Evolutionary conservation across 805 yeast species (phyloP).

Genomic region (Ogataea pini): DNA sequence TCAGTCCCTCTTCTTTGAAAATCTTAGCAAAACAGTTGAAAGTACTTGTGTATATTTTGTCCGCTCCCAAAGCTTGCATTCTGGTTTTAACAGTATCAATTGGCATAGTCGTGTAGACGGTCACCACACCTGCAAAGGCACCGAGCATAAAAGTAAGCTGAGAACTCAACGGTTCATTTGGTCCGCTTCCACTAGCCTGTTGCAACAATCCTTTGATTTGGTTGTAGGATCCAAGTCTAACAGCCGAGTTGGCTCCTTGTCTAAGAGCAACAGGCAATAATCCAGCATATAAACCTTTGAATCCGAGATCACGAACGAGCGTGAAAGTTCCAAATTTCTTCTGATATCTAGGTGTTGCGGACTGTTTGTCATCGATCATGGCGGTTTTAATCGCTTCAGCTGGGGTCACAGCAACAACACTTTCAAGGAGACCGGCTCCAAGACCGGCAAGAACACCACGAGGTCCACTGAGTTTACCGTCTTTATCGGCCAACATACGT

Average conservation of each 20-base stretch:
- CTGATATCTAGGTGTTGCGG: slow-evolving; percentile 75
- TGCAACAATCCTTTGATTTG: slow-evolving; percentile 80
- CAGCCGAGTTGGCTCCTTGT: slow-evolving; percentile 95
- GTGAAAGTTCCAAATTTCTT: slow-evolving; percentile 64
- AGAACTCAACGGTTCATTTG: slow-evolving; percentile 73
- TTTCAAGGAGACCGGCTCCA: slow-evolving; percentile 93
- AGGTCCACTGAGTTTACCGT: slow-evolving; percentile 86
- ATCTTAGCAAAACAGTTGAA: slow-evolving; percentile 78
- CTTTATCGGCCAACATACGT: slow-evolving; percentile 69
- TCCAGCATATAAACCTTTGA: slow-evolving; percentile 85
- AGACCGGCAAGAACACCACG: slow-evolving; percentile 95
- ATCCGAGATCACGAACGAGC: slow-evolving; percentile 74
- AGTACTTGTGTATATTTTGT: slow-evolving; percentile 68
- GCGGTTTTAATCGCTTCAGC: slow-evolving; percentile 97
- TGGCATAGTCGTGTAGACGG: slow-evolving; percentile 94
- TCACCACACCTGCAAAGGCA: slow-evolving; percentile 83
- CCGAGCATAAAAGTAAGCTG: slow-evolving; percentile 85
- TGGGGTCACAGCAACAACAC: slow-evolving; percentile 93
- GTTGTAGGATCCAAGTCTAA: slow-evolving; percentile 89
- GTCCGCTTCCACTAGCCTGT: slow-evolving; percentile 62
- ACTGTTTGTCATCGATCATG: slow-evolving; percentile 87
- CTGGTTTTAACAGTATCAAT: slow-evolving; percentile 94
- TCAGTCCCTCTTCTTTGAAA: slow-evolving; percentile 82
- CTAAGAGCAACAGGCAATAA: slow-evolving; percentile 90
- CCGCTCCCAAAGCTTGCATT: slow-evolving; percentile 91